Evolutionary conservation across 2,329 filamentous ascomycete species (phyloP), one percentile per base, ranked within the genome.

Genomic region (Cladosporium halotolerans): DNA sequence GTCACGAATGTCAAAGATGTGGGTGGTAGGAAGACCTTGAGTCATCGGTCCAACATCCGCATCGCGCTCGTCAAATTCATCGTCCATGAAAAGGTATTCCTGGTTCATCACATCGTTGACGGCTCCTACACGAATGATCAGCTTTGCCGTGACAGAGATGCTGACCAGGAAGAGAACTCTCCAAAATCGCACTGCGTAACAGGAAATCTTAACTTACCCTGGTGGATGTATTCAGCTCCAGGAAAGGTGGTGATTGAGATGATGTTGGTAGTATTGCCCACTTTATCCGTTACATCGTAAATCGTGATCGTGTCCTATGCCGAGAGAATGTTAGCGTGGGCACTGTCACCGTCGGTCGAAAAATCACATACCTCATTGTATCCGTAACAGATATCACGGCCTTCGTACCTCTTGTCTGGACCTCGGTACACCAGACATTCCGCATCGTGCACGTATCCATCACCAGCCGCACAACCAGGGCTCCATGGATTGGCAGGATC

Each of bases 401-500:
- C 74, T 10, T 66, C 59, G 65, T 76, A 79, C 31, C 68, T 62
- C 45, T 64, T 63, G 55, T 77, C 72, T 1, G 76, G 76, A 2
- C 77, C 76, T 2, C 68, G 69, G 68, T 78, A 78, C 54, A 76
- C 71, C 38, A 81, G 66, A 64, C 79, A 81, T 65, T 81, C 77
- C 4, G 78, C 78, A 57, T 81, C 78, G 64, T 81, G 78, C 14
- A 79, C 76, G 63, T 81, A 81, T 48, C 77, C 78, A 62, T 80
- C 78, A 31, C 73, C 64, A 13, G 70, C 67, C 3, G 73, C 73
- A 58, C 78, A 81, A 31, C 77, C 78, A 10, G 76, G 73, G 2
- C 71, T 73, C 14, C 68, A 73, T 7, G 77, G 74, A 59, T 77
- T 79, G 11, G 70, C 61, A 11, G 77, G 70, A 59, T 80, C 74